phyloP scores from a whole-genome alignment of 2,329 filamentous ascomycete species.

The Cyclaneusma minus region DNA sequence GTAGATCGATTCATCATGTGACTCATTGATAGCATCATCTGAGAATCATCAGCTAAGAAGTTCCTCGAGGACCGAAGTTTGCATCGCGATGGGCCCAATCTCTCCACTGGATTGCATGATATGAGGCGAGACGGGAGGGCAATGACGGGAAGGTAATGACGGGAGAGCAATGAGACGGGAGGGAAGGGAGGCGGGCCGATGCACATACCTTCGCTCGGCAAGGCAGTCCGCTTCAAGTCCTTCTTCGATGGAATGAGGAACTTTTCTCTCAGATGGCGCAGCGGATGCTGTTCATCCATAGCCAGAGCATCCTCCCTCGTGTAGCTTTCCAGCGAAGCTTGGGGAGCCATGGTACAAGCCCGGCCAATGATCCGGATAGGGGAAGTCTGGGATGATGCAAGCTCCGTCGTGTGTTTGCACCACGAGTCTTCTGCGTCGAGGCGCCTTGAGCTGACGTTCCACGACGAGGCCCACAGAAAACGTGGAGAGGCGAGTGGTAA shows the following conservation, averaged over 20 bases:
- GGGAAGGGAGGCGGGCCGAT: conserved; percentile 1
- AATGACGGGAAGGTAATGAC: not conserved
- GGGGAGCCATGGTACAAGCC: no score
- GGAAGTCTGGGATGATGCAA: no score
- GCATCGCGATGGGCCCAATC: not conserved
- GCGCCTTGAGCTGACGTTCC: no score
- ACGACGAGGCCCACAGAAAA: no score
- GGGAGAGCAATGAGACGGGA: conserved; percentile 5
- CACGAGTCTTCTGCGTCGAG: no score
- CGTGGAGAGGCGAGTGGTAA: no score
- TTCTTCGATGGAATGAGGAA: conserved; percentile 65
- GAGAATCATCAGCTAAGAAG: conserved; percentile 2
- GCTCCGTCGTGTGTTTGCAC: no score
- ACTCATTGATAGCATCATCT: conserved; percentile 10
- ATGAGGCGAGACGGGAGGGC: not conserved
- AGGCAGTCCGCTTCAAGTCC: conserved; percentile 41
- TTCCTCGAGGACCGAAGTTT: not conserved
- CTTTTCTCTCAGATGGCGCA: conserved; percentile 46
- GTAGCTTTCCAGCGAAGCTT: no score
- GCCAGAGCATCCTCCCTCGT: conserved; percentile 15
- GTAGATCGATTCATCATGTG: conserved; percentile 35
- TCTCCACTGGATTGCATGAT: not conserved
- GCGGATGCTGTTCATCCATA: conserved; percentile 45
- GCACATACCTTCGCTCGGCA: conserved; percentile 4
- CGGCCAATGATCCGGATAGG: no score